Evolutionary conservation across 225 moss, liverwort and hornwort species (phyloP).

Genomic region (Sphagnum tenellum): DNA sequence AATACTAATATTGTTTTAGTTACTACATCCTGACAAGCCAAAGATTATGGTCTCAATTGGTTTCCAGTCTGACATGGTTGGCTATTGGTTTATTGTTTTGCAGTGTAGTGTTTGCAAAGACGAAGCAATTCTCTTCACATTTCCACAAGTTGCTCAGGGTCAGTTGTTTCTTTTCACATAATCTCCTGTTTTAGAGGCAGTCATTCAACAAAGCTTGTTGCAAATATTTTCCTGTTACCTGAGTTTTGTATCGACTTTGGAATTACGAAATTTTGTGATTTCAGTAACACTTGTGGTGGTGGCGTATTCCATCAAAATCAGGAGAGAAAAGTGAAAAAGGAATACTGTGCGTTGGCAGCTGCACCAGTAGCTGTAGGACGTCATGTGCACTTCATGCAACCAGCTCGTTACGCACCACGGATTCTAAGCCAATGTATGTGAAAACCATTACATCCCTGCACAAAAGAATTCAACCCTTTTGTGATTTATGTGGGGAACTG

Average conservation of each 20-base stretch:
- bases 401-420: slow-evolving; percentile 82
- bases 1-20: too few relatives aligned
- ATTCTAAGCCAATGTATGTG: slow-evolving; percentile 67
- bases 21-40: too few relatives aligned
- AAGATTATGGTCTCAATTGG: too few relatives aligned
- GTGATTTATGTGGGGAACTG: too few relatives aligned
- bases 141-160: slow-evolving; percentile 91
- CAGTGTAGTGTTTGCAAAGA: slow-evolving; percentile 91
- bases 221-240: too few relatives aligned
- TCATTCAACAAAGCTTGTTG: too few relatives aligned
- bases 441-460: too few relatives aligned
- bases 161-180: not conserved
- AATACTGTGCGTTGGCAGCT: slow-evolving; percentile 73
- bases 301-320: slow-evolving; percentile 10
- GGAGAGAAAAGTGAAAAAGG: slow-evolving; percentile 92
- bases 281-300: not conserved
- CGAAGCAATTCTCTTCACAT: slow-evolving; percentile 70
- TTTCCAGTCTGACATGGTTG: too few relatives aligned
- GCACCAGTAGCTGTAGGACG: slow-evolving; percentile 53
- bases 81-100: slow-evolving; percentile 8
- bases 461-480: too few relatives aligned
- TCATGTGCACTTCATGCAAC: slow-evolving; percentile 72
- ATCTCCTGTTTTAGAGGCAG: too few relatives aligned
- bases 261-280: not conserved
- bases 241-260: too few relatives aligned